Conservation (phyloP, 768 basidiomycete genomes). For the Termitomyces sp. region DNA sequence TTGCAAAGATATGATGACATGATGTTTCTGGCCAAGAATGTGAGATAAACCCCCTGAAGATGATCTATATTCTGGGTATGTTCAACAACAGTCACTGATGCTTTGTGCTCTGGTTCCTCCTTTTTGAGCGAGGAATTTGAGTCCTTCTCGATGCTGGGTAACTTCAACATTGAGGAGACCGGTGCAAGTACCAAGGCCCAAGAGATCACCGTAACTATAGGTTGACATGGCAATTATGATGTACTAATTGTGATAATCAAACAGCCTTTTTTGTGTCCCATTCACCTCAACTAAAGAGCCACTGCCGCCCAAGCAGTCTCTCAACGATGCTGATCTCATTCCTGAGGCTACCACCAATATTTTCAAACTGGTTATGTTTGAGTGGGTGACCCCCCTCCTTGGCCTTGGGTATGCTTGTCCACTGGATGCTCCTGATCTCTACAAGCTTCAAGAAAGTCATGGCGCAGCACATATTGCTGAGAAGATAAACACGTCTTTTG, state of each 20-base stretch:
- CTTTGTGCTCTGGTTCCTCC: constrained; percentile 3
- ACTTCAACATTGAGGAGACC: constrained; percentile 10
- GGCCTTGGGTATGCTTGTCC: constrained; percentile 77
- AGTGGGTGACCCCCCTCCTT: constrained; percentile 75
- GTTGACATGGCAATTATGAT: neutral
- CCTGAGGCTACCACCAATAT: constrained; percentile 68
- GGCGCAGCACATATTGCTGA: constrained; percentile 60
- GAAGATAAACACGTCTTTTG: constrained; percentile 64
- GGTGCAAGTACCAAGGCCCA: constrained; percentile 15
- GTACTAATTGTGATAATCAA: neutral
- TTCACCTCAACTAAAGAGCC: constrained; percentile 39
- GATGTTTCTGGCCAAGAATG: neutral
- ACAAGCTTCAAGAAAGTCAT: constrained; percentile 67
- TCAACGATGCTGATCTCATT: constrained; percentile 59
- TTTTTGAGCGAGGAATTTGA: constrained; percentile 4
- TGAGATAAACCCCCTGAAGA: neutral
- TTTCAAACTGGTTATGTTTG: constrained; percentile 61
- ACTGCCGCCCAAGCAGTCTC: constrained; percentile 46
- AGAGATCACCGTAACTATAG: constrained; percentile 12
- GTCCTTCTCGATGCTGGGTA: neutral
- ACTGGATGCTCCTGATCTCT: constrained; percentile 78
- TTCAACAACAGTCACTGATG: neutral
- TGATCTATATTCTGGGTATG: constrained; percentile 18
- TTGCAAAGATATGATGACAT: constrained; percentile 5
- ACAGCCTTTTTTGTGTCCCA: constrained; percentile 33